These are phyloP conservation scores for Creolimax fragrantissima DNA, from an alignment of 78 protist species.

Conservation along the genomic window DNA sequence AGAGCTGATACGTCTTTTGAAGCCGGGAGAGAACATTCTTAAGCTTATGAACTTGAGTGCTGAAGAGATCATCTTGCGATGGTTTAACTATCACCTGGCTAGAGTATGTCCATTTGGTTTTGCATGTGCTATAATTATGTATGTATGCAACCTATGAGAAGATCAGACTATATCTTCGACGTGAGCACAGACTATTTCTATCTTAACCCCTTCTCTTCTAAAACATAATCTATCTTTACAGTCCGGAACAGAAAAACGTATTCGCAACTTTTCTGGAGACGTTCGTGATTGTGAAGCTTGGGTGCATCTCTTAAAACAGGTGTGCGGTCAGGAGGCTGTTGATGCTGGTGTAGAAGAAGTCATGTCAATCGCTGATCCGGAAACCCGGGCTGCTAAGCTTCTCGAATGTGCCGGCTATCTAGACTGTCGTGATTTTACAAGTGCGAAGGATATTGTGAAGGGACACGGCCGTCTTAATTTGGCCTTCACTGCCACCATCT, in stretches of 20 bases:
- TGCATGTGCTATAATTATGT: too few species aligned
- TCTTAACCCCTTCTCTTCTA: too few species aligned
- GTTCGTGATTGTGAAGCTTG: constrained; percentile 48
- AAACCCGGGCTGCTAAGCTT: constrained; percentile 59
- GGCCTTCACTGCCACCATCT: constrained; percentile 87
- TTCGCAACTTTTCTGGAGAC: constrained; percentile 69
- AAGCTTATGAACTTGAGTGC: constrained; percentile 61
- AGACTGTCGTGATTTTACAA: constrained; percentile 59
- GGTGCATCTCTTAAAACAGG: constrained; percentile 56
- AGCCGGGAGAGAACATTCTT: constrained; percentile 74
- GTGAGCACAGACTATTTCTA: too few species aligned
- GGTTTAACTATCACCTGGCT: constrained; percentile 89
- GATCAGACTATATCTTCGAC: not conserved
- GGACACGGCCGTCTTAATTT: constrained; percentile 72
- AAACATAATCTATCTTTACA: too few species aligned
- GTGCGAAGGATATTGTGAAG: constrained; percentile 43
- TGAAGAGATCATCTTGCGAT: constrained; percentile 77
- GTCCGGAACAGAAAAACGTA: constrained; percentile 5
- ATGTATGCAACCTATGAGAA: not conserved
- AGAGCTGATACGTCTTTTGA: constrained; percentile 76
- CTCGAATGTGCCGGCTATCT: constrained; percentile 67
- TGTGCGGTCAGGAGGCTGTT: constrained; percentile 29
- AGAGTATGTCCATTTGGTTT: constrained; percentile 59
- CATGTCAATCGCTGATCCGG: not conserved
- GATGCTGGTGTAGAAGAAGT: constrained; percentile 28